A percentile compares a stretch with the other conserved stretches of the same genome.
phyloP scores from a whole-genome alignment of 129 eudicot species.

The Pittosporum tobira region DNA sequence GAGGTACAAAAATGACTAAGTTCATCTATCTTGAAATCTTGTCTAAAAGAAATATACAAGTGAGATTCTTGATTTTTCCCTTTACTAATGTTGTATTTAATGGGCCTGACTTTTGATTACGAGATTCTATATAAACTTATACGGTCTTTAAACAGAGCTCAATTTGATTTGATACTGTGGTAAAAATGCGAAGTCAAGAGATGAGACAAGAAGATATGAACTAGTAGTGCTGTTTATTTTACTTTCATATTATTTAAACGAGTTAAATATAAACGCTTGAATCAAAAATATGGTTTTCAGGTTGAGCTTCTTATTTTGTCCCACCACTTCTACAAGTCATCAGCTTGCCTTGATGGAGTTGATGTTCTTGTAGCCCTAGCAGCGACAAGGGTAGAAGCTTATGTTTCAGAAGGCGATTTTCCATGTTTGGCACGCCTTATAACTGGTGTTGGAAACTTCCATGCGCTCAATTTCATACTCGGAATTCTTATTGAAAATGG shows the following conservation, averaged over 20 bases:
- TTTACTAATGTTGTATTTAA: too few relatives aligned
- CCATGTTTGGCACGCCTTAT: conserved; percentile 91
- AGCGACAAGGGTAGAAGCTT: conserved; percentile 91
- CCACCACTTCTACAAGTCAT: conserved; percentile 95
- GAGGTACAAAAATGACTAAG: conserved; percentile 44
- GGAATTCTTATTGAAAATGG: conserved; percentile 93
- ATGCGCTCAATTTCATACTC: conserved; percentile 92
- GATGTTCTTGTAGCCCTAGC: conserved; percentile 99
- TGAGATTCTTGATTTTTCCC: too few relatives aligned
- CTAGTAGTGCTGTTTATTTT: neutral
- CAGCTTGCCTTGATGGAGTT: conserved; percentile 97
- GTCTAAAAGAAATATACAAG: too few relatives aligned
- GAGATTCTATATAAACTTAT: neutral
- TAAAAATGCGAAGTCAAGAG: too few relatives aligned
- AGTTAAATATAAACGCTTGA: too few relatives aligned
- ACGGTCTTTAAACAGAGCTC: neutral
- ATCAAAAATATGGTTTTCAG: conserved; percentile 29
- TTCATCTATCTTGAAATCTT: neutral
- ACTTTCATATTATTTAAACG: neutral
- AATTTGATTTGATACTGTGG: neutral
- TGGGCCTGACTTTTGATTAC: neutral
- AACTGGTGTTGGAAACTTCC: conserved; percentile 98
- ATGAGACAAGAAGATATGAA: neutral
- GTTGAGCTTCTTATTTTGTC: conserved; percentile 96
- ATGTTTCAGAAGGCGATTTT: conserved; percentile 92